Base-by-base conservation (phyloP, 495 filamentous ascomycete genomes). In the Parachaetomium inaequale region DNA sequence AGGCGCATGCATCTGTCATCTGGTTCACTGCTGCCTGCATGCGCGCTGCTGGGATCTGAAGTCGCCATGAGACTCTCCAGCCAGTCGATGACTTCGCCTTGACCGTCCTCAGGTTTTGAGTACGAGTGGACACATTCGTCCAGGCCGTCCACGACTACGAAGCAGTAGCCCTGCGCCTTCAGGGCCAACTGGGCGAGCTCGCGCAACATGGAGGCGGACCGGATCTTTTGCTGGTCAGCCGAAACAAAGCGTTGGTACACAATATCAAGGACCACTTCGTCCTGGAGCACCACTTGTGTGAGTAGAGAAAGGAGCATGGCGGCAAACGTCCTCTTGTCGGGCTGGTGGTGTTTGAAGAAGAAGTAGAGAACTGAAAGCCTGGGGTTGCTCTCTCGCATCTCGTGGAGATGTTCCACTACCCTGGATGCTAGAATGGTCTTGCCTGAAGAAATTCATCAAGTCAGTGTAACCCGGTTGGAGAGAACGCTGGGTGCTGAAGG, bases 311-410 rank as follows among this genome's bases (percentile, higher is more conserved):
- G 50, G 2, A 52, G 50, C 50, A 52, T 34, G 1, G 50, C 28
- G 50, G 26, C 17, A 52, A 52, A 52, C 3, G 11, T 11, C 3
- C 29, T 17, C n/a, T 52, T 52, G 17, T 52, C 50, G 7, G 50
- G 15, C n/a, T 52, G 28, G n/a, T 23, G 50, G n/a, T 52, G 50
- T 17, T 34, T 52, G n/a, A 52, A 52, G 50, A 52, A 52, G n/a
- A 52, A 52, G 11, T 52, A 52, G 29, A 52, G 29, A 11, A 52
- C 25, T 14, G 17, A 34, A 10, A 34, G 23, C 7, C 14, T 32
- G 15, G 2, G 29, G 50, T 8, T 7, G 29, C 14, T 52, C 26
- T 28, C 11, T 40, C 26, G 25, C 26, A 51, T 3, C 17, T 51
- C 11, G 6, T 51, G 26, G 14, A 51, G 47, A 14, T 51, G 47